Evolutionary conservation across 1,139 yeast genomes (phyloP).

Genomic region (Entelexis paramagnoliae): DNA sequence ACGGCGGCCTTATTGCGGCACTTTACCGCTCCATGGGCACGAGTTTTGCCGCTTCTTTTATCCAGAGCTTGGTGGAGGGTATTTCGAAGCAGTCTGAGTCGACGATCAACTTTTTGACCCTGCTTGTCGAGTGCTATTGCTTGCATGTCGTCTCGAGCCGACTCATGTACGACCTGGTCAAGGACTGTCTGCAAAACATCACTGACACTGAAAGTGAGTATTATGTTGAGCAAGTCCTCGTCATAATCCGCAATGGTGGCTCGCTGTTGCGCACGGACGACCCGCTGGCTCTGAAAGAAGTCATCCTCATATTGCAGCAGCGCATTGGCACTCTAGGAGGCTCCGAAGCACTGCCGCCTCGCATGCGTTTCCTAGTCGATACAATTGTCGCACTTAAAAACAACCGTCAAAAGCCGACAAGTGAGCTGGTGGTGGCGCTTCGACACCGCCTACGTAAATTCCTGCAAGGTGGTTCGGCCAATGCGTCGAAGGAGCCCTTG

Average conservation of each 20-base stretch:
- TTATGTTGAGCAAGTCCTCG: conserved; percentile 67
- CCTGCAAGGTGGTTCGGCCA: conserved; percentile 32
- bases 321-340: conserved; percentile 12
- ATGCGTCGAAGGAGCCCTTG: conserved; percentile 55
- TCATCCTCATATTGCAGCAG: conserved; percentile 47
- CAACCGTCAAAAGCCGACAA: conserved; percentile 56
- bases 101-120: conserved; percentile 56
- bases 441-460: conserved; percentile 57
- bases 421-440: conserved; percentile 41
- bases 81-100: conserved; percentile 31
- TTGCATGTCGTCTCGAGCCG: conserved; percentile 66
- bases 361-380: conserved; percentile 76
- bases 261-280: conserved; percentile 82
- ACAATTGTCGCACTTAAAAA: conserved; percentile 77
- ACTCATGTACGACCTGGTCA: conserved; percentile 66
- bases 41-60: conserved; percentile 80
- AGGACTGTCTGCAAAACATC: conserved; percentile 37
- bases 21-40: conserved; percentile 68
- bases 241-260: conserved; percentile 67
- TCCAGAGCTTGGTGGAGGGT: conserved; percentile 66
- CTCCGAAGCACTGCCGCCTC: conserved; percentile 40
- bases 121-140: conserved; percentile 66
- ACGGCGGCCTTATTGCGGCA: conserved; percentile 69
- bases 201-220: conserved; percentile 38
- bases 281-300: conserved; percentile 73